These are phyloP conservation scores for Leccinum truebloodii DNA, from an alignment of 768 basidiomycete genomes.

Conservation along the genomic window DNA sequence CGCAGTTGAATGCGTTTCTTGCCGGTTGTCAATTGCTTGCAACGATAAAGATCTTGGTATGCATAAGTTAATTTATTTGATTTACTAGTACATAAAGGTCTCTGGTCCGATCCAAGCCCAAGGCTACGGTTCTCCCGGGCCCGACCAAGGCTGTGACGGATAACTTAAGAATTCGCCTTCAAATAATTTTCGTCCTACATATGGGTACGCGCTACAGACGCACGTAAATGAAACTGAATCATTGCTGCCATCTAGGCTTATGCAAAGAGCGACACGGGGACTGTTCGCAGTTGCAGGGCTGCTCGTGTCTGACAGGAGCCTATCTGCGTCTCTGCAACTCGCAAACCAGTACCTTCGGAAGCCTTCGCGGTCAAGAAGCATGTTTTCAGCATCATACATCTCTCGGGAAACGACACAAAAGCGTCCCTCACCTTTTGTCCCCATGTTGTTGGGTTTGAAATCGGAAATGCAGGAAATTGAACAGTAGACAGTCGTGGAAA, in stretches of 20 bases:
- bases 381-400: not conserved
- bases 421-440: conserved; percentile 5
- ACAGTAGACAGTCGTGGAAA: conserved; percentile 1
- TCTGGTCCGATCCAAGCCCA: not conserved
- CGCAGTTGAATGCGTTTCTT: not conserved
- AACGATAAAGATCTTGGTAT: not conserved
- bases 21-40: not conserved
- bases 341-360: not conserved
- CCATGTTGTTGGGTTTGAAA: not conserved
- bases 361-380: not conserved
- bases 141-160: not conserved
- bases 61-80: not conserved
- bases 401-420: not conserved
- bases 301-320: not conserved
- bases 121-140: too few species aligned
- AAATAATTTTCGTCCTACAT: not conserved
- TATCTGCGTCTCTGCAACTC: not conserved
- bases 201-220: not conserved
- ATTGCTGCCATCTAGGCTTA: not conserved
- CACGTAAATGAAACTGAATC: not conserved
- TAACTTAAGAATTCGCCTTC: not conserved
- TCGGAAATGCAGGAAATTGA: conserved; percentile 12
- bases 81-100: not conserved
- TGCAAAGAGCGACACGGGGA: not conserved
- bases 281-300: not conserved